These are phyloP conservation scores for Ballota nigra DNA, from an alignment of 257 asterid species.

Conservation along the genomic window DNA sequence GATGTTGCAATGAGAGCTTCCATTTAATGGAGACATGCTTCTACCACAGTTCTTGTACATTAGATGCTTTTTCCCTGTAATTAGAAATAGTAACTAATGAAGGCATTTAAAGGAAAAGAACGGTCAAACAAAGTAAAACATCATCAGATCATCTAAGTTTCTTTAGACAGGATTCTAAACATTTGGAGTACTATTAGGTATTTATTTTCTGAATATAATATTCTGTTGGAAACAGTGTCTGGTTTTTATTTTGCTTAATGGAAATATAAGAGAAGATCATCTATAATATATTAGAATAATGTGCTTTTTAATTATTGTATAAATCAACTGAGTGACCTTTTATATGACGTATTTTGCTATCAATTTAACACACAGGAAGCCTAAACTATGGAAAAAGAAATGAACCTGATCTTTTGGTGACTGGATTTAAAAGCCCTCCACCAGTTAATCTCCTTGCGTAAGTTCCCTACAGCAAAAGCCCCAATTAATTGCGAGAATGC, in stretches of 20 bases:
- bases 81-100: slow-evolving; percentile 15
- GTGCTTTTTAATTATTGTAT: background rate
- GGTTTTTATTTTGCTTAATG: background rate
- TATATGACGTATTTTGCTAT: background rate
- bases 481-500: slow-evolving; percentile 10
- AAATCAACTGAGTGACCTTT: background rate
- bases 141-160: background rate
- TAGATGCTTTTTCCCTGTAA: slow-evolving; percentile 23
- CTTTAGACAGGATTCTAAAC: background rate
- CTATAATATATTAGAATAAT: background rate
- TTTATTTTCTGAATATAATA: background rate
- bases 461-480: slow-evolving; percentile 34
- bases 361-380: background rate
- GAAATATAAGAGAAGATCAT: background rate
- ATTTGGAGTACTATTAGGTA: background rate
- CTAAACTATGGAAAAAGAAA: background rate
- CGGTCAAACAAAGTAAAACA: background rate
- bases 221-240: background rate
- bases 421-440: slow-evolving; percentile 22
- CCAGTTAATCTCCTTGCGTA: slow-evolving; percentile 19
- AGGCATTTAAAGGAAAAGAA: background rate
- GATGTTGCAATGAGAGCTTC: slow-evolving; percentile 22
- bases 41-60: slow-evolving; percentile 16
- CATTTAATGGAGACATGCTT: slow-evolving; percentile 26
- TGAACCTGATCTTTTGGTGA: slow-evolving; percentile 33